Evolutionary conservation across 371 early-diverging fungal genomes (phyloP).

Genomic region (Lichtheimia corymbifera): DNA sequence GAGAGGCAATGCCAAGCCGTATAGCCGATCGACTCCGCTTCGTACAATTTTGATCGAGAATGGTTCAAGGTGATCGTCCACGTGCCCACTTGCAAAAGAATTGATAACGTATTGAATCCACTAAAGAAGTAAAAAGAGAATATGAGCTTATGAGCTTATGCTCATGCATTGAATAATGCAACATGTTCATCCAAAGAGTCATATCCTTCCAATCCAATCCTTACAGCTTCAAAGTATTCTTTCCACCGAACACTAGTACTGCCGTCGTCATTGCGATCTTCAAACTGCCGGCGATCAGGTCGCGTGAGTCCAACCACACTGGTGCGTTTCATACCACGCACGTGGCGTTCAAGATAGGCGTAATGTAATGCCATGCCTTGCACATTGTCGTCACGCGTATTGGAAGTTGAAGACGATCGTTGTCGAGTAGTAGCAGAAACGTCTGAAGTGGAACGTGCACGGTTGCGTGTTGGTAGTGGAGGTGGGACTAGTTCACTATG

Average conservation of each 20-base stretch:
- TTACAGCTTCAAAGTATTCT: constrained; percentile 12
- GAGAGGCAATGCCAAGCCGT: constrained; percentile 30
- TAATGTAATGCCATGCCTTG: background rate
- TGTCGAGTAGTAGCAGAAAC: background rate
- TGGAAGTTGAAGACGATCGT: background rate
- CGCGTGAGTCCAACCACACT: constrained; percentile 1
- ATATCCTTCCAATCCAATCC: background rate
- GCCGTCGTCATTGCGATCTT: constrained; percentile 7
- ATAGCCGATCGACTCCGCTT: constrained; percentile 37
- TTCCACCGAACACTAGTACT: constrained; percentile 2
- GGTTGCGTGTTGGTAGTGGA: constrained; percentile 2
- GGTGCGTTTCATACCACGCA: constrained; percentile 9
- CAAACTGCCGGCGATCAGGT: constrained; percentile 3
- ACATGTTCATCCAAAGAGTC: background rate
- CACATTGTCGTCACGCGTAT: background rate
- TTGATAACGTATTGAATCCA: constrained; percentile 33
- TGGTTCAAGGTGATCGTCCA: constrained; percentile 33
- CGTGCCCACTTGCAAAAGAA: constrained; percentile 32
- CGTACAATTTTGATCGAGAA: constrained; percentile 37
- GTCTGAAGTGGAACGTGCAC: constrained; percentile 8
- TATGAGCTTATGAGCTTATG: background rate
- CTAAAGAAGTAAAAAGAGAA: constrained; percentile 10
- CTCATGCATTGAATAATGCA: background rate
- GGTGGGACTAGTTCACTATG: constrained; percentile 1
- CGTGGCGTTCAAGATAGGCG: constrained; percentile 8